phyloP scores from a whole-genome alignment of 2,329 filamentous ascomycete genomes.

The Penicillium sp. region DNA sequence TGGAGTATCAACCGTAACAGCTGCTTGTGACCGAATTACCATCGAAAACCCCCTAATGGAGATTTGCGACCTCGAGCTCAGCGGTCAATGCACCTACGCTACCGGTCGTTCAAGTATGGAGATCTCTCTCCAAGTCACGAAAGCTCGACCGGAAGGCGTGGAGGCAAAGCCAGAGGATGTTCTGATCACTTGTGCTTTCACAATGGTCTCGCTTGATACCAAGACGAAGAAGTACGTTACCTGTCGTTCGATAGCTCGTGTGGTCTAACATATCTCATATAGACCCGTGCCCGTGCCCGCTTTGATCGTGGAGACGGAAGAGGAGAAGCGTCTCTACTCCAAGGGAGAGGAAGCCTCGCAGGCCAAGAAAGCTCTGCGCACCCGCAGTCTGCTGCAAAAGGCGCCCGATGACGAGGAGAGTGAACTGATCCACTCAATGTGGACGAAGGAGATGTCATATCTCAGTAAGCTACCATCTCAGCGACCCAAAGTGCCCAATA shows the following conservation, averaged over 20 bases:
- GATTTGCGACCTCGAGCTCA: constrained; percentile 76
- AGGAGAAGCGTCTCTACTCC: constrained; percentile 64
- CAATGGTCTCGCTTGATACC: constrained; percentile 74
- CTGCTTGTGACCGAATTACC: constrained; percentile 64
- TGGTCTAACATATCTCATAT: constrained; percentile 9
- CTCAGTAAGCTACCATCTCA: constrained; percentile 45
- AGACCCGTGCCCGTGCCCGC: constrained; percentile 64
- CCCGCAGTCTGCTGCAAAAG: constrained; percentile 63
- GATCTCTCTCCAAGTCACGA: constrained; percentile 72
- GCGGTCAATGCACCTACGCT: constrained; percentile 68
- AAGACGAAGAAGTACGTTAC: constrained; percentile 60
- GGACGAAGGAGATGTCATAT: constrained; percentile 67
- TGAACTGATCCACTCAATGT: constrained; percentile 71
- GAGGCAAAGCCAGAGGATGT: constrained; percentile 59
- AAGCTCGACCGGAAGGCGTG: constrained; percentile 62
- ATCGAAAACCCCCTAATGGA: constrained; percentile 72
- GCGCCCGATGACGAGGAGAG: constrained; percentile 72
- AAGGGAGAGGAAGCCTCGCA: constrained; percentile 67
- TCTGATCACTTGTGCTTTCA: constrained; percentile 71
- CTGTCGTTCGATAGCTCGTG: not conserved
- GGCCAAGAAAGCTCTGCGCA: constrained; percentile 64
- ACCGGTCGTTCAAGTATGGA: constrained; percentile 73
- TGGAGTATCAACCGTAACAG: constrained; percentile 63
- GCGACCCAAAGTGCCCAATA: not conserved
- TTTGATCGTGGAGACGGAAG: constrained; percentile 61